Base-by-base conservation (phyloP, 768 basidiomycete genomes). In the Auricularia sp. region DNA sequence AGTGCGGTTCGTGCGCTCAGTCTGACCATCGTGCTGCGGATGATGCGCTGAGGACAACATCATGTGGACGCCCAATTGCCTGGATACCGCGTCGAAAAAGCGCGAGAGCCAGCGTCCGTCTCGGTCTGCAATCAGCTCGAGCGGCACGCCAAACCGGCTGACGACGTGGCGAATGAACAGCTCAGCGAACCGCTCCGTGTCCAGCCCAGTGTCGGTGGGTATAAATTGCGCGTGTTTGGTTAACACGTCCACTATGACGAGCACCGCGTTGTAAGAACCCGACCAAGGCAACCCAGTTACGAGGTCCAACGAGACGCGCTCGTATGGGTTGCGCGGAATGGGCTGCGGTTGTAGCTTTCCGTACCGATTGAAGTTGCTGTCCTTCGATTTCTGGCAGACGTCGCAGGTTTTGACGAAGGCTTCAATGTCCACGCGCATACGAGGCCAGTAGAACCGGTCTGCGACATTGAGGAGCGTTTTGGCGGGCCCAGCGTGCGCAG, bases 1-100 rank as follows among this genome's bases (percentile, higher is more conserved):
- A 0, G 64, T 54, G 35, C 72, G 69, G 54, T 77, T 75, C 0
- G 72, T 64, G 3, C 70, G 62, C 61, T 77, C 74, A 2, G 75
- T 75, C 51, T 75, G 74, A 0, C 76, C 74, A 54, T 76, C 72
- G 35, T 72, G 68, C 42, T 76, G 71, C 0, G 75, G 77, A 61
- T 76, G 77, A 29, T 66, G 65, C 0, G 67, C 61, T 0, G 68
- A 64, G 0, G 65, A 64, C 0, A 65, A 44, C 0, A 54, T 42
- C 65, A 67, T 65, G 5, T 42, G 35, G 0, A 59, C 65, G 14
- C 54, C 61, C 18, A 69, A 11, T 3, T n/a, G 29, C 34, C 33
- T 65, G 0, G 39, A 24, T 0, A 68, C 62, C 14, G 36, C 62
- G 18, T 18, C 59, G 64, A 67, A 69, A 21, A 69, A 67, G 5